phyloP scores from a whole-genome alignment of 257 asterid species.

The Misopates orontium region DNA sequence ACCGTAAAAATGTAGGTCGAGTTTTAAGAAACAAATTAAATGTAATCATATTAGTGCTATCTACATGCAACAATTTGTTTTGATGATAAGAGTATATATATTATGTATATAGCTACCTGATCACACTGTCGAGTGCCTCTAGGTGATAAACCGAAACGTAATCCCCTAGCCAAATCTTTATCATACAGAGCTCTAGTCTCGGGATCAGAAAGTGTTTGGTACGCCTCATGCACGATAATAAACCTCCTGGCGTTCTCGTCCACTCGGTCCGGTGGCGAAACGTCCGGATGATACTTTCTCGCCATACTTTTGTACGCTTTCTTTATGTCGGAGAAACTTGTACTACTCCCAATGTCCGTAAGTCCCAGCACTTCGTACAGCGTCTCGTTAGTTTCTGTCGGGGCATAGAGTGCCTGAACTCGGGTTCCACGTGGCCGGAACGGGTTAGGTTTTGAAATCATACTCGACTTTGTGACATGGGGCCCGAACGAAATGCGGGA shows the following conservation, averaged over 20 bases:
- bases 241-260: slow-evolving; percentile 56
- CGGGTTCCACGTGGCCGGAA: slow-evolving; percentile 27
- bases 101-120: too few species aligned
- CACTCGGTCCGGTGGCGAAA: slow-evolving; percentile 58
- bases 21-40: too few species aligned
- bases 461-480: slow-evolving; percentile 13
- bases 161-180: slow-evolving; percentile 38
- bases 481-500: too few species aligned
- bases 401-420: slow-evolving; percentile 25
- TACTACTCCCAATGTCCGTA: slow-evolving; percentile 35
- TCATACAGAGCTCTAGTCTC: slow-evolving; percentile 48
- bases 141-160: too few species aligned
- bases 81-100: too few species aligned
- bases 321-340: slow-evolving; percentile 42
- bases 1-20: too few species aligned
- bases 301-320: slow-evolving; percentile 60
- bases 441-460: neutral
- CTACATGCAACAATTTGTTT: too few species aligned
- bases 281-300: slow-evolving; percentile 63
- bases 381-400: slow-evolving; percentile 37
- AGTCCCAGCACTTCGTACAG: slow-evolving; percentile 58
- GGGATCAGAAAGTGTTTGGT: slow-evolving; percentile 61
- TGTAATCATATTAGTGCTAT: too few species aligned
- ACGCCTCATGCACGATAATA: slow-evolving; percentile 52
- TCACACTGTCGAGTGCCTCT: too few species aligned